Evolutionary conservation across 2,329 filamentous ascomycete genomes (phyloP).

Genomic region (Talaromyces sp.): DNA sequence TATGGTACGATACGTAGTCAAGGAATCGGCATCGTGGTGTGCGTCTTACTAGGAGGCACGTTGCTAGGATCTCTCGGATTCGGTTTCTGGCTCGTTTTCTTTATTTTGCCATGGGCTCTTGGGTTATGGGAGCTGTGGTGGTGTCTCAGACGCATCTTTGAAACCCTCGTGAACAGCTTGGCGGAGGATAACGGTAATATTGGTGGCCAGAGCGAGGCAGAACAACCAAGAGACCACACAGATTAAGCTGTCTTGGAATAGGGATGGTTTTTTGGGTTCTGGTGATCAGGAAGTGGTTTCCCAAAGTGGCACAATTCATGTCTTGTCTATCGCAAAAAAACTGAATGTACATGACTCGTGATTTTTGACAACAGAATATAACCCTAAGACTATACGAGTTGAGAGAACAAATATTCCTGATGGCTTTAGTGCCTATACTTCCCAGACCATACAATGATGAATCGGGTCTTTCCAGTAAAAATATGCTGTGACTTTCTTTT

Average conservation of each 20-base stretch:
- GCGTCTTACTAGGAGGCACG: background rate
- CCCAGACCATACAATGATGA: background rate
- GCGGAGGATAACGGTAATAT: background rate
- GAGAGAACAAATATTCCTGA: background rate
- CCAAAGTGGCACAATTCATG: no score
- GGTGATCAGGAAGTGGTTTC: no score
- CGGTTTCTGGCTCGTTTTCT: background rate
- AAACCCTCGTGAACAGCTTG: background rate
- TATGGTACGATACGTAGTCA: background rate
- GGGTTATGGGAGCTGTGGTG: constrained; percentile 8
- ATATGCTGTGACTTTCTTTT: background rate
- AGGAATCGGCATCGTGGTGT: background rate
- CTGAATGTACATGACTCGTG: no score
- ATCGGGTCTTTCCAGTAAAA: background rate
- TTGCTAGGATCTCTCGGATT: background rate
- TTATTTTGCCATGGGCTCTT: constrained; percentile 2
- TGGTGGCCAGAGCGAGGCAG: background rate
- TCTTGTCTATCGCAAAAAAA: no score
- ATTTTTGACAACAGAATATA: no score
- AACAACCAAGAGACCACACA: background rate
- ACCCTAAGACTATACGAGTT: background rate
- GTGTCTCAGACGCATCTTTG: background rate
- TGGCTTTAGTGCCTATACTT: background rate
- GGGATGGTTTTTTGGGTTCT: no score
- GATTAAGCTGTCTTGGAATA: background rate